These are phyloP conservation scores for Daldinia sp. DNA, from an alignment of 2,329 filamentous ascomycete genomes.

Conservation along the genomic window DNA sequence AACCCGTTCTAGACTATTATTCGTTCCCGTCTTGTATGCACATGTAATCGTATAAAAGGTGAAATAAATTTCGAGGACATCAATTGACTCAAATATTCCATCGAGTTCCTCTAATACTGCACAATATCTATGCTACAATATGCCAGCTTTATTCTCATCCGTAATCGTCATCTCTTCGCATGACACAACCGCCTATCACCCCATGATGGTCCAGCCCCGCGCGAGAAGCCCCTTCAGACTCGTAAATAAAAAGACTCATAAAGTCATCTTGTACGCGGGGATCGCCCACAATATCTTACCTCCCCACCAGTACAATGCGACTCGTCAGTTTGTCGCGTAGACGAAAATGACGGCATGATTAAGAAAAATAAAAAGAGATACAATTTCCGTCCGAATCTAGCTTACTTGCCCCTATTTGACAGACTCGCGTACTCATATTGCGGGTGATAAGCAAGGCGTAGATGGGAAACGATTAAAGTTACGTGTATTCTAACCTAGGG, in stretches of 20 bases:
- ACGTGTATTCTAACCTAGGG: constrained; percentile 14
- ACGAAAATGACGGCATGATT: constrained; percentile 10
- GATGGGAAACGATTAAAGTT: constrained; percentile 19
- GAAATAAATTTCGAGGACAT: constrained; percentile 14
- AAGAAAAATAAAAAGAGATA: constrained; percentile 9
- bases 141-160: constrained; percentile 21
- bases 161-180: constrained; percentile 31
- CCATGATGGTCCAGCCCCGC: neutral
- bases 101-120: constrained; percentile 16
- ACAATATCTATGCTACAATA: constrained; percentile 31
- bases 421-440: neutral
- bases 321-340: constrained; percentile 12
- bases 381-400: constrained; percentile 9
- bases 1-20: neutral
- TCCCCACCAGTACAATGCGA: constrained; percentile 12
- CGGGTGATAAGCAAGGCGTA: neutral
- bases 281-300: constrained; percentile 8
- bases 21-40: neutral
- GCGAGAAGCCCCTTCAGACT: constrained; percentile 9
- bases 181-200: constrained; percentile 21
- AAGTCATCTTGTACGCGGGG: constrained; percentile 24
- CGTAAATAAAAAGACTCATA: constrained; percentile 19
- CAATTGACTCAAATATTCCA: constrained; percentile 23
- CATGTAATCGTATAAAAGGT: neutral
- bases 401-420: neutral